Conservation (phyloP, 208 protist genomes). For the Leptomonas pyrrhocoris region DNA sequence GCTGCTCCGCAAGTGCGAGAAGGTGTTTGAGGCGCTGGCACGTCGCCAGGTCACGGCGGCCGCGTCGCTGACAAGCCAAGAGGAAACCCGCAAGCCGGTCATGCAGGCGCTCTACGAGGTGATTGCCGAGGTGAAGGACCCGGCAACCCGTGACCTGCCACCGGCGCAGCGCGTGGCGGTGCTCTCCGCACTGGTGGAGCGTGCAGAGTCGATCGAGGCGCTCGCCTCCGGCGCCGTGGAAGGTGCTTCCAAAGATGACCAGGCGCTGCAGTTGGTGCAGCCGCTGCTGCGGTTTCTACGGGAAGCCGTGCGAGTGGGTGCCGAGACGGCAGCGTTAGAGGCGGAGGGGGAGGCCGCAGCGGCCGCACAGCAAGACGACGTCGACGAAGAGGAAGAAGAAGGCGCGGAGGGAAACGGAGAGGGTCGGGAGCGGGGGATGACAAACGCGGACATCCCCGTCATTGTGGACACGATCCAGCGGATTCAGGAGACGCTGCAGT, state of each 20-base stretch:
- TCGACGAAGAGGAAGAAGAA: constrained; percentile 1
- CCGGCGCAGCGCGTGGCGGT: constrained; percentile 21
- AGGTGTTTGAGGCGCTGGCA: constrained; percentile 30
- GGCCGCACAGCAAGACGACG: not conserved
- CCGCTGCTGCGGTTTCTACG: constrained; percentile 12
- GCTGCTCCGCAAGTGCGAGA: constrained; percentile 55
- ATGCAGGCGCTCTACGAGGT: constrained; percentile 24
- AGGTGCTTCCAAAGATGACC: constrained; percentile 1
- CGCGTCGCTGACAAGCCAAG: not conserved
- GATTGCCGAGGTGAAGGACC: constrained; percentile 10
- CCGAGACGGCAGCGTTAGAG: not conserved
- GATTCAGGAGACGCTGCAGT: constrained; percentile 23
- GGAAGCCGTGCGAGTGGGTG: not conserved
- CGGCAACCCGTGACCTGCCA: constrained; percentile 18
- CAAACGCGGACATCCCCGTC: constrained; percentile 20
- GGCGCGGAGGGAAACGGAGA: not conserved
- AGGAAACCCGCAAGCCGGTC: constrained; percentile 12
- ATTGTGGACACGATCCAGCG: constrained; percentile 21
- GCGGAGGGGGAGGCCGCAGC: not conserved
- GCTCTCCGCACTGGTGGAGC: constrained; percentile 11
- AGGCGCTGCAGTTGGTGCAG: constrained; percentile 19
- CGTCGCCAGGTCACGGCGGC: not conserved
- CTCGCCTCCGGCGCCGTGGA: constrained; percentile 7
- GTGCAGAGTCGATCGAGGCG: constrained; percentile 13
- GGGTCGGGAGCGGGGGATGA: not conserved